Evolutionary conservation across 192 early-diverging fungal species (phyloP).

Genomic region (Phlyctochytrium arcticum): DNA sequence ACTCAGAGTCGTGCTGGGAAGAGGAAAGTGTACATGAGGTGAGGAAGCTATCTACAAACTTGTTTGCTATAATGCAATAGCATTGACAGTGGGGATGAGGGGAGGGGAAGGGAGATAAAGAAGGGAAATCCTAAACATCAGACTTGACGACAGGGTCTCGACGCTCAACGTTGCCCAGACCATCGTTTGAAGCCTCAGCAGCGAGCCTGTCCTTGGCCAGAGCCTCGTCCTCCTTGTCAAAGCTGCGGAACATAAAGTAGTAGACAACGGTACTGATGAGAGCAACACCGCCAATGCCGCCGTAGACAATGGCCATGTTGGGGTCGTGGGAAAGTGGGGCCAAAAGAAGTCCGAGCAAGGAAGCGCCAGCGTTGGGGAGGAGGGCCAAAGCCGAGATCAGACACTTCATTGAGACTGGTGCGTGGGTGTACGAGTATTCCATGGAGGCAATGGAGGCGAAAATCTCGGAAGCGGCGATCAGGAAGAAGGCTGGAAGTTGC

Average conservation of each 20-base stretch:
- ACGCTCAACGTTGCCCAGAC: no score
- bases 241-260: constrained; percentile 3
- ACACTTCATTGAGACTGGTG: constrained; percentile 9
- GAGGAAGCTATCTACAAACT: no score
- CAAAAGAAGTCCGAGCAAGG: constrained; percentile 12
- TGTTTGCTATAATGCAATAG: no score
- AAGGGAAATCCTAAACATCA: no score
- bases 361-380: constrained; percentile 14
- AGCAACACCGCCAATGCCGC: neutral
- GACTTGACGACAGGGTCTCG: no score
- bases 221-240: constrained; percentile 12
- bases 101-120: no score
- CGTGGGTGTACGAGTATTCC: constrained; percentile 24
- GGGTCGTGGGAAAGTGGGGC: constrained; percentile 15
- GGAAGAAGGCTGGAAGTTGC: constrained; percentile 3
- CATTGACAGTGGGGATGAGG: no score
- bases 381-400: constrained; percentile 6
- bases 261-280: neutral
- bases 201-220: no score
- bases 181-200: no score
- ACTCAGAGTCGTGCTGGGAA: no score
- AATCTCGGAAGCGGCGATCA: constrained; percentile 11
- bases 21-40: no score
- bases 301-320: constrained; percentile 4
- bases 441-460: constrained; percentile 17